Percentiles rank a stretch among this genome's conserved stretches.
These are phyloP conservation scores for Xylaria sp. DNA, from an alignment of 2,329 filamentous ascomycete species.

Conservation along the genomic window DNA sequence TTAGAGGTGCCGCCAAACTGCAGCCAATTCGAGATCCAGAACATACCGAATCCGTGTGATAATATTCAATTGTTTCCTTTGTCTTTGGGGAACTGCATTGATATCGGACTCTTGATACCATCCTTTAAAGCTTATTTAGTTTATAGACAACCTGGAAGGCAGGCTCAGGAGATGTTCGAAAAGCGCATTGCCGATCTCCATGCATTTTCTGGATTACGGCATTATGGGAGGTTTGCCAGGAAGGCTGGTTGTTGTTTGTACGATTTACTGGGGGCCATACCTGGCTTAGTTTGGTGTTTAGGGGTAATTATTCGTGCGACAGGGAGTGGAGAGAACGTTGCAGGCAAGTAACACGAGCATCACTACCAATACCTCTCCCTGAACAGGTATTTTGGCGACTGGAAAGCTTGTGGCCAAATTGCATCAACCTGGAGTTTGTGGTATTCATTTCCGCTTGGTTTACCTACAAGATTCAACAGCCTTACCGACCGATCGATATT, in stretches of 20 bases:
- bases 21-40: slow-evolving; percentile 22
- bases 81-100: slow-evolving; percentile 41
- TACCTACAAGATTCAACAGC: slow-evolving; percentile 35
- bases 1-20: slow-evolving; percentile 48
- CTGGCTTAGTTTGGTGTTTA: slow-evolving; percentile 45
- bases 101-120: slow-evolving; percentile 48
- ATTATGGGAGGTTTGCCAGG: slow-evolving; percentile 46
- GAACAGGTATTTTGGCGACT: slow-evolving; percentile 10
- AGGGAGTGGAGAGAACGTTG: slow-evolving; percentile 29
- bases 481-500: slow-evolving; percentile 41
- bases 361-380: slow-evolving; percentile 28
- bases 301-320: slow-evolving; percentile 42
- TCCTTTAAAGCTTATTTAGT: slow-evolving; percentile 46
- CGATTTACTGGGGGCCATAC: slow-evolving; percentile 43
- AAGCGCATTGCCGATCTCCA: slow-evolving; percentile 53
- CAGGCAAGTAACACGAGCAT: slow-evolving; percentile 34
- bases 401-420: slow-evolving; percentile 35
- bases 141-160: slow-evolving; percentile 51
- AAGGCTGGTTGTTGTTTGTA: slow-evolving; percentile 44
- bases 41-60: slow-evolving; percentile 43
- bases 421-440: slow-evolving; percentile 41
- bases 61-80: slow-evolving; percentile 49
- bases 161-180: slow-evolving; percentile 50
- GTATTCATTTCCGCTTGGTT: slow-evolving; percentile 35
- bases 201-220: slow-evolving; percentile 55